These are phyloP conservation scores for Coelastrella sp. DNA, from an alignment of 139 green algal genomes.

Conservation along the genomic window DNA sequence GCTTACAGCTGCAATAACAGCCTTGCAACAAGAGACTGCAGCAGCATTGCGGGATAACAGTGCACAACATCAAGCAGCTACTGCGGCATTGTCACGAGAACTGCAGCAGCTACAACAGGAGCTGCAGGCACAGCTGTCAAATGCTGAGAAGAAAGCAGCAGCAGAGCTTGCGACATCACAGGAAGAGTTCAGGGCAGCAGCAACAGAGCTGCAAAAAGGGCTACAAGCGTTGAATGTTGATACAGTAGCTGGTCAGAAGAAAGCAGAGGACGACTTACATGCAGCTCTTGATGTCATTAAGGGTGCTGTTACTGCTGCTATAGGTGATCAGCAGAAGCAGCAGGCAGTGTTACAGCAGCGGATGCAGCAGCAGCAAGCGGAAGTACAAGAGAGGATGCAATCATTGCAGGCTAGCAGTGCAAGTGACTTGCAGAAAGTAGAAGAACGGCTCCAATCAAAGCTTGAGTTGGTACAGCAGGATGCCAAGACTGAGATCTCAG, in stretches of 20 bases:
- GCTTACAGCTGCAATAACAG: not conserved
- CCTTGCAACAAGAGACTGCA: not conserved
- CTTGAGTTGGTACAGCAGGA: too few species aligned
- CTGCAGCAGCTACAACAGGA: not conserved
- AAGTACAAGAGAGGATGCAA: not conserved
- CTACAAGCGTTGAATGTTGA: not conserved
- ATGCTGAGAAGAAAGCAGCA: not conserved
- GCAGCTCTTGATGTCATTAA: not conserved
- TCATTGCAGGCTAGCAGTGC: not conserved
- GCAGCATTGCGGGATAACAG: not conserved
- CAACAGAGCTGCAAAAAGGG: slow-evolving; percentile 6
- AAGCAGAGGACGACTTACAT: not conserved
- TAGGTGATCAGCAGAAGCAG: not conserved
- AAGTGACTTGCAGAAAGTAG: too few species aligned
- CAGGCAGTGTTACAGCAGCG: not conserved
- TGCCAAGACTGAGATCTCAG: too few species aligned
- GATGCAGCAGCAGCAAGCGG: not conserved
- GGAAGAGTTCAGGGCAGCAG: not conserved
- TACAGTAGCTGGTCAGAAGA: not conserved
- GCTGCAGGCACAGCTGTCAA: not conserved
- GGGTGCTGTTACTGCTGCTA: not conserved
- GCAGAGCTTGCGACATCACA: not conserved
- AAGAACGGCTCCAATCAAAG: too few species aligned
- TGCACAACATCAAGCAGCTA: not conserved
- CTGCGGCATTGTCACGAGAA: not conserved